Percentiles rank a stretch among this genome's conserved stretches.
Evolutionary conservation across 2,329 filamentous ascomycete species (phyloP).

Genomic region (Colletotrichum incanum): DNA sequence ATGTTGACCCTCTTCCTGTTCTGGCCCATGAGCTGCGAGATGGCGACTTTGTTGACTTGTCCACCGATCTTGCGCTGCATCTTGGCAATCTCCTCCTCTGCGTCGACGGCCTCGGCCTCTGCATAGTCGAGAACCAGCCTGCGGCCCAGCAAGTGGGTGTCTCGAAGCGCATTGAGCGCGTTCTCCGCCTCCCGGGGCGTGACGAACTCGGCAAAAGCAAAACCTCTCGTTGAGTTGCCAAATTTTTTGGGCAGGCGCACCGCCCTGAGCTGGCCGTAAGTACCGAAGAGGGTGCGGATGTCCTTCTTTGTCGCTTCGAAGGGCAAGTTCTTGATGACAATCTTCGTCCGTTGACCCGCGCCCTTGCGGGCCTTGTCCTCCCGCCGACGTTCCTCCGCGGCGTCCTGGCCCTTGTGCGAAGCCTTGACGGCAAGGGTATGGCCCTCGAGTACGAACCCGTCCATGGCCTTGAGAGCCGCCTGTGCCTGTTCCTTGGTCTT

Average conservation of each 20-base stretch:
- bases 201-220: constrained; percentile 97
- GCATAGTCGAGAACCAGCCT: constrained; percentile 94
- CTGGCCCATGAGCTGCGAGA: constrained; percentile 88
- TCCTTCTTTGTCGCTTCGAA: constrained; percentile 97
- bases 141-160: constrained; percentile 93
- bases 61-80: constrained; percentile 97
- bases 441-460: constrained; percentile 88
- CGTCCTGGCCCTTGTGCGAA: constrained; percentile 89
- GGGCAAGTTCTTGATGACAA: constrained; percentile 97
- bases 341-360: constrained; percentile 85
- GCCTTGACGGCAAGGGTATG: constrained; percentile 89
- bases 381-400: constrained; percentile 86
- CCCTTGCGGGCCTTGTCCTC: constrained; percentile 88
- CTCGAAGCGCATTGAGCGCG: constrained; percentile 90
- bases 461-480: constrained; percentile 87
- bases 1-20: constrained; percentile 93
- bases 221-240: constrained; percentile 89
- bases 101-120: constrained; percentile 88
- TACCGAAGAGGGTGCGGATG: constrained; percentile 85
- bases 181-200: constrained; percentile 91
- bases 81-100: constrained; percentile 95
- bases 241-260: constrained; percentile 97
- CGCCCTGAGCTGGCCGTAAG: constrained; percentile 92
- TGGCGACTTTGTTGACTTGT: constrained; percentile 90
- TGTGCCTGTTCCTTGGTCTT: constrained; percentile 82